These are phyloP conservation scores for Lodderomyces jiufengensis DNA, from an alignment of 1,139 yeast genomes.

Conservation along the genomic window DNA sequence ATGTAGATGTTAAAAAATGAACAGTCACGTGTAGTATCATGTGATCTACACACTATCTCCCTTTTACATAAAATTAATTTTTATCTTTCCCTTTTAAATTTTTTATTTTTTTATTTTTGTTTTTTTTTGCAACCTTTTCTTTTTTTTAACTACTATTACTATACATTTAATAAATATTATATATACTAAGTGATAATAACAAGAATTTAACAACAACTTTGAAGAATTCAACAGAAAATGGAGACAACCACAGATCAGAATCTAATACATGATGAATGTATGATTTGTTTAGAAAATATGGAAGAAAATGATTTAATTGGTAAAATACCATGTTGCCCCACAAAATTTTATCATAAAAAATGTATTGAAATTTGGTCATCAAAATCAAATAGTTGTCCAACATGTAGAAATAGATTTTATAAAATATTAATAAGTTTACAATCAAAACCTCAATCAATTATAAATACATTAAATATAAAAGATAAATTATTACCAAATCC, in stretches of 20 bases:
- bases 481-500: slow-evolving; percentile 34
- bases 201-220: not conserved
- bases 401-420: slow-evolving; percentile 41
- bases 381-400: slow-evolving; percentile 51
- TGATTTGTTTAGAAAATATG: slow-evolving; percentile 48
- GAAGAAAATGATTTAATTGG: slow-evolving; percentile 24
- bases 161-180: no score
- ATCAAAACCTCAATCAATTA: slow-evolving; percentile 8
- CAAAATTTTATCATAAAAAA: slow-evolving; percentile 42
- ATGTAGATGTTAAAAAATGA: no score
- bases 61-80: no score
- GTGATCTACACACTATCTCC: no score
- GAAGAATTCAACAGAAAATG: not conserved
- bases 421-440: slow-evolving; percentile 19
- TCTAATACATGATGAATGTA: slow-evolving; percentile 29
- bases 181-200: no score
- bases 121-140: no score
- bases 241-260: not conserved
- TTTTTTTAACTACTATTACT: not conserved
- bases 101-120: no score
- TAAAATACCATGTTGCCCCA: slow-evolving; percentile 30
- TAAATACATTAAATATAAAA: slow-evolving; percentile 21
- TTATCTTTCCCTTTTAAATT: slow-evolving; percentile 1
- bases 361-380: slow-evolving; percentile 49
- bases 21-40: no score